Evolutionary conservation across 148 eudicot genomes (phyloP), one percentile per base, ranked within the genome.

Genomic region (Salicornia ramosissima): DNA sequence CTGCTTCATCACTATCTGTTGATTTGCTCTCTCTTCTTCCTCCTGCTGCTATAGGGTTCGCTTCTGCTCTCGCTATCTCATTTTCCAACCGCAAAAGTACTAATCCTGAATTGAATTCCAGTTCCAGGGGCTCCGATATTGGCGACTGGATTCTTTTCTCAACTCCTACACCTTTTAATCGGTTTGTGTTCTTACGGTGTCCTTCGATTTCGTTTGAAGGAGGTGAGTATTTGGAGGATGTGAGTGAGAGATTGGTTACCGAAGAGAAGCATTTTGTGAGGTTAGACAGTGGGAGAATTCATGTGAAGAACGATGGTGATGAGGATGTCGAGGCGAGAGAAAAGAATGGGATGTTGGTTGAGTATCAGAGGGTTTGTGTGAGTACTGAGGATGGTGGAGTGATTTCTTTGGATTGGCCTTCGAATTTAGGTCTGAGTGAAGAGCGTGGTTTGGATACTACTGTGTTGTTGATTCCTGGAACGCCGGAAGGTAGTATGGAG

Each of bases 391-490:
- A 94, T 52, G 93, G 96, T 0, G 99, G 99, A 55, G 97, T 91
- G 31, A 63, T 94, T n/a, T 71, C 96, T 4, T 60, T 94, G 78
- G 99, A 94, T 78, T 94, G 92, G 96, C 97, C 99, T 18, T 81
- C 72, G 29, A 77, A 87, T 82, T 80, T 94, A 78, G 99, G 81
- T 40, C 77, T 94, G 88, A 78, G 64, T 29, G 86, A 83, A 61
- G 90, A 90, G 68, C 76, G 73, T 26, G 99, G 96, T n/a, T 61
- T 94, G 78, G 99, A 94, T 77, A 84, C 99, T 0, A 87, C 93
- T 21, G 62, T 94, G 18, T 65, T 94, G 86, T 64, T 94, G 59
- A 53, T 94, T 5, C 96, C 99, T 0, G 99, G 96, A 28, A 86
- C 86, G 19, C 67, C 85, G 0, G 72, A 87, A 42, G 99, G 99